Evolutionary conservation across 2,329 filamentous ascomycete genomes (phyloP), one percentile per base, ranked within the genome.

Genomic region (Hypocrella siamensis): DNA sequence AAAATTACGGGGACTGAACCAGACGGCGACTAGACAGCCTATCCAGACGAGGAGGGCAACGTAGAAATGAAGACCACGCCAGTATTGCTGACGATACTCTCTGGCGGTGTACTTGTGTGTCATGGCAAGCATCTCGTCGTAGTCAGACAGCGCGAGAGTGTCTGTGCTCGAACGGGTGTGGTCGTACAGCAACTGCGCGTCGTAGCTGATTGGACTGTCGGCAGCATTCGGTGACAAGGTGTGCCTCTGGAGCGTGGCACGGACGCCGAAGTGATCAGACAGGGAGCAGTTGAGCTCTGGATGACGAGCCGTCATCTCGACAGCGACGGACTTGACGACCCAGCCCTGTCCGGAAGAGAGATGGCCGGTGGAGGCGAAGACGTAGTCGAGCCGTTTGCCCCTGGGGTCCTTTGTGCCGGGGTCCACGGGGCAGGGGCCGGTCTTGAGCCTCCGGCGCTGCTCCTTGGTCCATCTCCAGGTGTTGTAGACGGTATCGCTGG

Each of bases 251-350:
- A 96, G 63, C 0, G 82, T 85, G 5, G 82, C 76, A 50, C 88
- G 79, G 32, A 96, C 79, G 16, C 83, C 85, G 52, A 94, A 96
- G 52, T 96, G 90, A 49, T 98, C 88, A 44, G 85, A 94, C 17
- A 96, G 65, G 2, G 84, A 93, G 57, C 85, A 93, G 39, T 74
- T 67, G 2, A 94, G 63, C 2, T 70, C 71, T 0, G 85, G 82
- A 53, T 94, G 86, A 8, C 82, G 75, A 48, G 79, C 70, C 15
- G 73, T 77, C 74, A 94, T 84, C 37, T 79, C 77, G 2, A 98
- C 79, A 31, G 72, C 67, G 3, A 71, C 77, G 6, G 68, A 64
- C 36, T 74, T 65, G 36, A 94, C 73, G 10, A 70, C 60, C 85
- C 86, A 94, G 28, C 51, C 46, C 36, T 35, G 27, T 38, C 39